These are phyloP conservation scores for Penicillium ochrochloron DNA, from an alignment of 495 filamentous ascomycete species.

Conservation along the genomic window DNA sequence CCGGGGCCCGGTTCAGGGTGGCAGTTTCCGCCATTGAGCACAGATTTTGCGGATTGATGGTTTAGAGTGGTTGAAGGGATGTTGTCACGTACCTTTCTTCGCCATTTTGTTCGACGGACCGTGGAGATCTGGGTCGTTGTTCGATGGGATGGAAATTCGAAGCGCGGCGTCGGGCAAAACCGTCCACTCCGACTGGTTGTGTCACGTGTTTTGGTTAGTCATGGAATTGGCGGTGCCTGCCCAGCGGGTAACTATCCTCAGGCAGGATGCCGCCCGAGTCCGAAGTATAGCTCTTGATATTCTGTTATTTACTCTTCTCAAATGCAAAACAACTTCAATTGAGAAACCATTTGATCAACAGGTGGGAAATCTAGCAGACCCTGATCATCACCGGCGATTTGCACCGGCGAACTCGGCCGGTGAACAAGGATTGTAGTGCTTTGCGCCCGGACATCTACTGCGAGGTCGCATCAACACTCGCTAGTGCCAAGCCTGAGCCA, in stretches of 20 bases:
- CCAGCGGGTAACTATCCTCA: too few relatives aligned
- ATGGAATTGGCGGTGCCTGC: background rate
- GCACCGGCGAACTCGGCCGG: slow-evolving; percentile 9
- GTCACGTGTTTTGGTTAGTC: slow-evolving; percentile 24
- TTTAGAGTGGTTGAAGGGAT: background rate
- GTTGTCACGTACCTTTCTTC: slow-evolving; percentile 36
- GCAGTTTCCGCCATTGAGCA: background rate
- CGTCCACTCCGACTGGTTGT: background rate
- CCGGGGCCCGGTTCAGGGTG: background rate
- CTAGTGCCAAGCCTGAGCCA: slow-evolving; percentile 2
- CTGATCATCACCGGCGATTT: background rate
- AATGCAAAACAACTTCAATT: background rate
- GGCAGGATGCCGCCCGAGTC: background rate
- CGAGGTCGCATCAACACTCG: background rate
- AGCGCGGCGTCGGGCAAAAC: slow-evolving; percentile 20
- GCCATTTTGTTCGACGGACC: slow-evolving; percentile 38
- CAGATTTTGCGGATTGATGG: too few relatives aligned
- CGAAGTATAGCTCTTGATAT: background rate
- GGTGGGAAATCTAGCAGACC: background rate
- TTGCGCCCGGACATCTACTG: background rate
- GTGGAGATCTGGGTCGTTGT: slow-evolving; percentile 13
- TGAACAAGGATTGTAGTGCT: background rate
- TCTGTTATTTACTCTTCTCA: background rate
- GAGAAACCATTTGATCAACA: background rate
- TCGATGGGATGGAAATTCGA: slow-evolving; percentile 27